Conservation (phyloP, 2,329 filamentous ascomycete genomes). For the Sphaerulina populicola region DNA sequence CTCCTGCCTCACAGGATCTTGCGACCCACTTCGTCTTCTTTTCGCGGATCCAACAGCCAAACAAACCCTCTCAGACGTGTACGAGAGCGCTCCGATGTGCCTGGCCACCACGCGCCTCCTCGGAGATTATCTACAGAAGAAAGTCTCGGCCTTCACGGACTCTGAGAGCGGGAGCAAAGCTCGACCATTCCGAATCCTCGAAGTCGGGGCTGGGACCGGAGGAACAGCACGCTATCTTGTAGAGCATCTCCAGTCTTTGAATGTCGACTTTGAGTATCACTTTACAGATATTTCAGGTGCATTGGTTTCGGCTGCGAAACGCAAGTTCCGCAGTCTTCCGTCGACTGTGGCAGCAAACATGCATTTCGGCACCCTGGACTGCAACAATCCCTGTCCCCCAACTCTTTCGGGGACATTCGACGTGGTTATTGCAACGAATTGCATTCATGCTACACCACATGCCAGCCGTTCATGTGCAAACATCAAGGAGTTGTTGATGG, state of each 20-base stretch:
- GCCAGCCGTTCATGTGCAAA: slow-evolving; percentile 24
- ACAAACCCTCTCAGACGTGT: slow-evolving; percentile 6
- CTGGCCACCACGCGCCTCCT: slow-evolving; percentile 8
- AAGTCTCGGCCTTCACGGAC: not conserved
- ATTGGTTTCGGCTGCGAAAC: slow-evolving; percentile 23
- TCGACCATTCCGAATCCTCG: slow-evolving; percentile 32
- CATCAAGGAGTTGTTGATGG: slow-evolving; percentile 26
- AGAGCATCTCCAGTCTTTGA: slow-evolving; percentile 19
- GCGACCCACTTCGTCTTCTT: slow-evolving; percentile 5
- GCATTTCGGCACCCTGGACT: slow-evolving; percentile 25
- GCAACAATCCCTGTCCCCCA: not conserved
- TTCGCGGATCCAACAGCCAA: slow-evolving; percentile 4
- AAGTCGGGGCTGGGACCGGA: slow-evolving; percentile 41
- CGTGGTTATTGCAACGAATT: slow-evolving; percentile 33
- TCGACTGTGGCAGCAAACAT: slow-evolving; percentile 14
- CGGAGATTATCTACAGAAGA: slow-evolving; percentile 1
- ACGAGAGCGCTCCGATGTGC: slow-evolving; percentile 8
- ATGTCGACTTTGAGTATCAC: slow-evolving; percentile 34
- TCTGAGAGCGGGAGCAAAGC: not conserved
- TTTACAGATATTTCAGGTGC: slow-evolving; percentile 39
- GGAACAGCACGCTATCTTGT: slow-evolving; percentile 36
- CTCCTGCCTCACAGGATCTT: slow-evolving; percentile 3
- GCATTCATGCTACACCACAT: slow-evolving; percentile 33
- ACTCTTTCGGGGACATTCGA: slow-evolving; percentile 13
- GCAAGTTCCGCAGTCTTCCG: not conserved